These are phyloP conservation scores for Emmonsiellopsis sp. DNA, from an alignment of 2,329 filamentous ascomycete genomes.

Conservation along the genomic window DNA sequence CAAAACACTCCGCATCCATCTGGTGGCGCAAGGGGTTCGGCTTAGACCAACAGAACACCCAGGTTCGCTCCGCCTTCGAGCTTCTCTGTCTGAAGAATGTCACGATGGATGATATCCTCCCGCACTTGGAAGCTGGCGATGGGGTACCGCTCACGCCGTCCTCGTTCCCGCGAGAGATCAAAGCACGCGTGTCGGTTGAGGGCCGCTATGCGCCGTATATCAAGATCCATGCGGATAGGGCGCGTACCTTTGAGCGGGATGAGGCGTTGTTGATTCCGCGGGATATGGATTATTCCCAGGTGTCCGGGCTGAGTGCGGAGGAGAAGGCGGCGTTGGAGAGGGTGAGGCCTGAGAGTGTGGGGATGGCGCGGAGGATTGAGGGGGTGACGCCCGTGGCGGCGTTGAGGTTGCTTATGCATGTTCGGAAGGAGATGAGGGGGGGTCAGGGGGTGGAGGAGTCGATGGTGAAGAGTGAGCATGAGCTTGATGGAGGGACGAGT, in stretches of 20 bases:
- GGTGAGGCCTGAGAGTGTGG: slow-evolving; percentile 73
- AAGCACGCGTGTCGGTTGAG: slow-evolving; percentile 67
- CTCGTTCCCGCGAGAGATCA: slow-evolving; percentile 47
- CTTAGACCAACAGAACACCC: slow-evolving; percentile 54
- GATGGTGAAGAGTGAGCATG: neutral
- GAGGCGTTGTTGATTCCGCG: slow-evolving; percentile 64
- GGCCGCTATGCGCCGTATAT: slow-evolving; percentile 83
- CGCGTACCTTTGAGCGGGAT: slow-evolving; percentile 62
- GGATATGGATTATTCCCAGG: slow-evolving; percentile 64
- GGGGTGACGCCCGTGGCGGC: slow-evolving; percentile 49
- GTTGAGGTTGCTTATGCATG: slow-evolving; percentile 34
- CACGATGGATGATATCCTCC: slow-evolving; percentile 48
- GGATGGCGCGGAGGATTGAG: slow-evolving; percentile 80
- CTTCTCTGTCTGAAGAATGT: slow-evolving; percentile 61
- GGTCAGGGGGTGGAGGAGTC: neutral
- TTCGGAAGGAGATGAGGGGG: slow-evolving; percentile 18
- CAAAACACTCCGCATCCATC: slow-evolving; percentile 49
- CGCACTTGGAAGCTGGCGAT: slow-evolving; percentile 37
- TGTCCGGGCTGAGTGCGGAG: slow-evolving; percentile 68
- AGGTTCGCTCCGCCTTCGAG: slow-evolving; percentile 64
- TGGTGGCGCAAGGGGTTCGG: slow-evolving; percentile 66
- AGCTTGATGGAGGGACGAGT: neutral
- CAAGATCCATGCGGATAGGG: slow-evolving; percentile 58
- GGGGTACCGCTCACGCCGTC: slow-evolving; percentile 38
- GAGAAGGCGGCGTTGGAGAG: slow-evolving; percentile 63